Conservation (phyloP, 306 rosid species). For the Betula pendula region DNA sequence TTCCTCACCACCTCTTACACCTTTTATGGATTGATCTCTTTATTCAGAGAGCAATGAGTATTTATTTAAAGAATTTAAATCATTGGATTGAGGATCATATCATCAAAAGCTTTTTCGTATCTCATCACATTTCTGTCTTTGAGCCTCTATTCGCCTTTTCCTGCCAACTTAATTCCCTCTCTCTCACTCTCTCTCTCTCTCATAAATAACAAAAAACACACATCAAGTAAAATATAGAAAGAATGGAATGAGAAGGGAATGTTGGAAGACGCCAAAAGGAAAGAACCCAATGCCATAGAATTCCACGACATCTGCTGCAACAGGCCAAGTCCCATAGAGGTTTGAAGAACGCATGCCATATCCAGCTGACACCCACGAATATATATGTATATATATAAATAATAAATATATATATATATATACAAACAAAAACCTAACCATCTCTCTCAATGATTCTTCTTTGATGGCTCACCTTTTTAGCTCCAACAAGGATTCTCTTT, state of each 20-base stretch:
- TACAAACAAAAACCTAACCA: not conserved
- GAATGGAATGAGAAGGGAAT: slow-evolving; percentile 28
- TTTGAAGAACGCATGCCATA: slow-evolving; percentile 63
- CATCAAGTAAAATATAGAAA: slow-evolving; percentile 13
- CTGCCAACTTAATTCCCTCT: slow-evolving; percentile 20
- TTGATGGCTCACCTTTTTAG: slow-evolving; percentile 75
- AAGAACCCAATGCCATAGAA: slow-evolving; percentile 34
- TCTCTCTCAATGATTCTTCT: slow-evolving; percentile 28
- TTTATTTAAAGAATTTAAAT: slow-evolving; percentile 38
- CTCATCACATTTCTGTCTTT: slow-evolving; percentile 43
- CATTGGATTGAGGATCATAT: slow-evolving; percentile 56
- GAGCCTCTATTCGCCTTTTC: slow-evolving; percentile 22
- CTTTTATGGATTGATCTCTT: slow-evolving; percentile 37
- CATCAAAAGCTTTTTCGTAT: slow-evolving; percentile 44
- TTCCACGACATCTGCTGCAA: slow-evolving; percentile 11
- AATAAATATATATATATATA: no score
- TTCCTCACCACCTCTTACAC: slow-evolving; percentile 41
- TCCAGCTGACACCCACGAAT: slow-evolving; percentile 68
- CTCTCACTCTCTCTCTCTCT: slow-evolving; percentile 13
- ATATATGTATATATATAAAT: no score
- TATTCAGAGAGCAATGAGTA: slow-evolving; percentile 18
- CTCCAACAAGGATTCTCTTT: slow-evolving; percentile 81
- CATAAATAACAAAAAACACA: not conserved
- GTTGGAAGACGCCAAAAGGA: slow-evolving; percentile 51
- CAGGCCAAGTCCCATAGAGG: slow-evolving; percentile 39